Conservation (phyloP, 257 asterid genomes). For the Nicotiana undulata region DNA sequence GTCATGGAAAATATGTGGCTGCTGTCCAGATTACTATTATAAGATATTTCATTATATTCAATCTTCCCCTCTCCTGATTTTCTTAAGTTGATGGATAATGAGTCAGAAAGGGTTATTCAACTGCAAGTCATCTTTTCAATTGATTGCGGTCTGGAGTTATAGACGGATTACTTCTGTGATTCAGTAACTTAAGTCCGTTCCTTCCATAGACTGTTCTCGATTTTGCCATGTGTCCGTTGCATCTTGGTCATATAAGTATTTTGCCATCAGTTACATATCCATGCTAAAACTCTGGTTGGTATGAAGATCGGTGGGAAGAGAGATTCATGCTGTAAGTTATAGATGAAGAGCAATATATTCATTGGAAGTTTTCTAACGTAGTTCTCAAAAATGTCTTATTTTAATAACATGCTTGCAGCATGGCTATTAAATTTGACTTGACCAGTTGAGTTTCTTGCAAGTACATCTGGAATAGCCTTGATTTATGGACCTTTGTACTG, state of each 20-base stretch:
- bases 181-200: neutral
- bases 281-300: neutral
- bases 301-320: neutral
- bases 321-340: neutral
- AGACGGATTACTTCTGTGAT: neutral
- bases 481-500: neutral
- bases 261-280: neutral
- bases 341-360: neutral
- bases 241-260: neutral
- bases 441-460: neutral
- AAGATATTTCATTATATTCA: neutral
- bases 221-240: neutral
- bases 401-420: neutral
- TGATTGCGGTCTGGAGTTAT: neutral
- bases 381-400: neutral
- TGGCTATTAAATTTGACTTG: neutral
- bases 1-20: neutral
- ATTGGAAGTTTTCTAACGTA: neutral
- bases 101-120: neutral
- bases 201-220: neutral
- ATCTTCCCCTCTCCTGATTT: neutral
- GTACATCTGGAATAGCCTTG: neutral
- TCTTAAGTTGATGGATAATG: neutral
- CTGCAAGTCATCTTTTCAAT: neutral
- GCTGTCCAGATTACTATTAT: neutral